Evolutionary conservation across 2,329 filamentous ascomycete species (phyloP).

Genomic region (Massarina eburnea): DNA sequence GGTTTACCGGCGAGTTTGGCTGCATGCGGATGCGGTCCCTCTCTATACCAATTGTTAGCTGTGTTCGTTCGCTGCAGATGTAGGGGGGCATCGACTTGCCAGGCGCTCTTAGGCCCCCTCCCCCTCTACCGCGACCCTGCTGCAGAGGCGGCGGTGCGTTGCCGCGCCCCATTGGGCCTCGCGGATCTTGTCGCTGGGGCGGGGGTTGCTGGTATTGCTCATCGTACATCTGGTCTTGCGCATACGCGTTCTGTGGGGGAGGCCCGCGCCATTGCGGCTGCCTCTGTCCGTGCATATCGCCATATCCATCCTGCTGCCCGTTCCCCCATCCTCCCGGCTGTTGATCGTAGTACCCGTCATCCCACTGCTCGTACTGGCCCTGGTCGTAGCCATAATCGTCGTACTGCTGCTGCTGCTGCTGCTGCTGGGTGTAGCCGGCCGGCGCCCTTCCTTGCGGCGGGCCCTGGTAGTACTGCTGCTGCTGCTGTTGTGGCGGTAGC

Average conservation of each 20-base stretch:
- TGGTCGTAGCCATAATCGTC: conserved; percentile 40
- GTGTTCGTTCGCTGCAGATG: not conserved
- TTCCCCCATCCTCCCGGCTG: conserved; percentile 32
- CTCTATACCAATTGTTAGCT: conserved; percentile 19
- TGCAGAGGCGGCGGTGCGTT: conserved; percentile 23
- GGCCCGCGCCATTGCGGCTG: conserved; percentile 13
- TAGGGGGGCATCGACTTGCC: conserved; percentile 25
- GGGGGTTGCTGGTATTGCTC: conserved; percentile 27
- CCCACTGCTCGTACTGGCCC: conserved; percentile 37
- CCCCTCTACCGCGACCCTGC: conserved; percentile 28
- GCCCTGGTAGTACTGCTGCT: conserved; percentile 36
- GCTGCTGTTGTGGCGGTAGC: conserved; percentile 35
- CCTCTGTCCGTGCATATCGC: conserved; percentile 22
- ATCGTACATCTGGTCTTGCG: conserved; percentile 29
- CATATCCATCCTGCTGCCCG: conserved; percentile 25
- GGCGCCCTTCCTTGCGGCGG: conserved; percentile 29
- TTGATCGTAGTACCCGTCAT: conserved; percentile 37
- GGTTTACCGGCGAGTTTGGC: conserved; percentile 25
- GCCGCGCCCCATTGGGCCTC: conserved; percentile 25
- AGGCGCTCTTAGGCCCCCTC: conserved; percentile 26
- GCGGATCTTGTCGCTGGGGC: conserved; percentile 29
- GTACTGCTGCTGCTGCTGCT: conserved; percentile 29
- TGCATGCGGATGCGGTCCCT: conserved; percentile 33
- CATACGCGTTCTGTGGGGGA: conserved; percentile 25
- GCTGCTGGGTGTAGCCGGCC: conserved; percentile 27